phyloP scores from a whole-genome alignment of 805 yeast genomes.

The Yarrowia porcina region DNA sequence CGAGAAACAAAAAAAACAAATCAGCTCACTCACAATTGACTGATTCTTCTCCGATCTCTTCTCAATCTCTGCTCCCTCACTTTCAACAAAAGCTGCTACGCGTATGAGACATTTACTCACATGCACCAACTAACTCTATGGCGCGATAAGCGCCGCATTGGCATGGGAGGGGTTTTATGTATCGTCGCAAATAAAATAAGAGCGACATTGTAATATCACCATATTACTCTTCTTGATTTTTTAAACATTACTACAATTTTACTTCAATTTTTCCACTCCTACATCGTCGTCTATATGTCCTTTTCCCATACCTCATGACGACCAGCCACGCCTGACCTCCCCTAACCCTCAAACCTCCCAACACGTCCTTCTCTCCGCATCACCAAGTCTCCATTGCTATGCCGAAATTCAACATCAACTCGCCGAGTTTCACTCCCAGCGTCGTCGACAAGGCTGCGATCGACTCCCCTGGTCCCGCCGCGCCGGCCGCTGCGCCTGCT shows the following conservation, averaged over 20 bases:
- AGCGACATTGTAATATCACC: no score
- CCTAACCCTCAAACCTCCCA: neutral
- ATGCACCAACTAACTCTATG: neutral
- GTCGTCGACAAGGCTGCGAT: neutral
- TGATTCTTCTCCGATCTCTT: neutral
- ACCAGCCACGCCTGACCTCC: neutral
- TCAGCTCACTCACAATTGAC: no score
- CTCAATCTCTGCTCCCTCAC: no score
- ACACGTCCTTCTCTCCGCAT: neutral
- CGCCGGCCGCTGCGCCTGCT: neutral
- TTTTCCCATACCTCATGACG: neutral
- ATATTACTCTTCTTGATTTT: no score
- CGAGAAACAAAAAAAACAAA: no score
- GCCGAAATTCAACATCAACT: slow-evolving; percentile 26
- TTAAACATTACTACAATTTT: no score
- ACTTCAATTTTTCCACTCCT: no score
- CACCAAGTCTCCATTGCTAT: neutral
- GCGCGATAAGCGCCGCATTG: neutral
- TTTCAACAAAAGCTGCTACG: no score
- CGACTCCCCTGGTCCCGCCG: neutral
- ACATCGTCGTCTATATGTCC: no score
- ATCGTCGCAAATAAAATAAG: no score
- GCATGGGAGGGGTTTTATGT: neutral
- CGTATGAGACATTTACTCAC: neutral
- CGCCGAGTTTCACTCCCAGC: slow-evolving; percentile 22